These are phyloP conservation scores for Terana coerulea DNA, from an alignment of 768 basidiomycete genomes.

Conservation along the genomic window DNA sequence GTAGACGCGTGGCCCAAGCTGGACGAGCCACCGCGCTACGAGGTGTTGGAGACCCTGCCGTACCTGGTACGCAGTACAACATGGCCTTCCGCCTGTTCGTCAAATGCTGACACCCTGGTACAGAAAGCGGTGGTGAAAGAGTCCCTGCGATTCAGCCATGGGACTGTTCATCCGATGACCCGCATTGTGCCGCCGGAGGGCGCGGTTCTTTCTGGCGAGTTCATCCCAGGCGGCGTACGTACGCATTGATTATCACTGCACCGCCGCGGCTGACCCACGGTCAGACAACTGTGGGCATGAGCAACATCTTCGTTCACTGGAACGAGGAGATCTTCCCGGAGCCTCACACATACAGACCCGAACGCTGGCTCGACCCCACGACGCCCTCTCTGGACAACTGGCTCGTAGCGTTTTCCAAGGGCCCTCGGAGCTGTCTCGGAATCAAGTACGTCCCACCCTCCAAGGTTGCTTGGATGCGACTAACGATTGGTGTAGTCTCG, in stretches of 20 bases:
- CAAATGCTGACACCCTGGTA: not conserved
- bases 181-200: slow-evolving; percentile 35
- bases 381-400: slow-evolving; percentile 12
- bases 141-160: slow-evolving; percentile 38
- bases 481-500: slow-evolving; percentile 30
- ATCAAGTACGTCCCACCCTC: slow-evolving; percentile 35
- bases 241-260: not conserved
- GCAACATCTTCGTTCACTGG: slow-evolving; percentile 27
- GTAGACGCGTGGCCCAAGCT: slow-evolving; percentile 39
- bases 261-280: too few species aligned
- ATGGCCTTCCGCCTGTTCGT: not conserved
- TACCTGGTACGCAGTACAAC: slow-evolving; percentile 35
- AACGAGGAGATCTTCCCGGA: slow-evolving; percentile 20
- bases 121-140: slow-evolving; percentile 50
- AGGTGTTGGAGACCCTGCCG: slow-evolving; percentile 41
- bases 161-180: slow-evolving; percentile 36
- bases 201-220: slow-evolving; percentile 30
- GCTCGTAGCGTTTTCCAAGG: slow-evolving; percentile 35
- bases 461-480: not conserved
- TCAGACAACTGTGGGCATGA: slow-evolving; percentile 39
- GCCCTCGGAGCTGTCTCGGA: slow-evolving; percentile 41
- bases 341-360: slow-evolving; percentile 36
- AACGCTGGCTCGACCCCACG: slow-evolving; percentile 38
- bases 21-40: slow-evolving; percentile 26
- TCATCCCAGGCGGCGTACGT: slow-evolving; percentile 38